These are phyloP conservation scores for Miscanthus lutarioriparius DNA, from an alignment of 176 grass and related monocot genomes.

Conservation along the genomic window DNA sequence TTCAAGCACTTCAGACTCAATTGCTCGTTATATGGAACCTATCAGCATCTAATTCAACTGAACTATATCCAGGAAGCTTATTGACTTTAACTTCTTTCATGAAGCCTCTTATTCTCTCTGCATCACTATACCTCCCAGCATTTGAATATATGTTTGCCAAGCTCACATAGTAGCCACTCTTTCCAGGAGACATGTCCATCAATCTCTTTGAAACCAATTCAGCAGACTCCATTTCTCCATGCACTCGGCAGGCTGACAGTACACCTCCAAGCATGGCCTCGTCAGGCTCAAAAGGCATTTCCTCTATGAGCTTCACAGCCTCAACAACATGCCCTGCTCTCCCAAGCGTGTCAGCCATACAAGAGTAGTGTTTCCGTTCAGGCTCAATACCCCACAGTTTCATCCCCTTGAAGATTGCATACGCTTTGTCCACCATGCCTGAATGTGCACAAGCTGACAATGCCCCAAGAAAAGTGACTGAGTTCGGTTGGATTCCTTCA, in stretches of 20 bases:
- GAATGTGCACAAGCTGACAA: constrained; percentile 67
- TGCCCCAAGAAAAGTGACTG: constrained; percentile 66
- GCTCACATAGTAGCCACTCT: constrained; percentile 79
- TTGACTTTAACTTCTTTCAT: constrained; percentile 70
- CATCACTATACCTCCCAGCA: constrained; percentile 60
- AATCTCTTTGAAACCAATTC: constrained; percentile 58
- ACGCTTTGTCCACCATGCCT: constrained; percentile 68
- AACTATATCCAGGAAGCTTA: constrained; percentile 63
- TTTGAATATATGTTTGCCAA: constrained; percentile 84
- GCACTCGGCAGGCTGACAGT: constrained; percentile 60
- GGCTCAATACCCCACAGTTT: constrained; percentile 37
- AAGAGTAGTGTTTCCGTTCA: constrained; percentile 78
- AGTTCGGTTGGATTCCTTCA: constrained; percentile 49
- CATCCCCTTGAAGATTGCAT: constrained; percentile 54
- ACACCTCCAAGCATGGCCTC: constrained; percentile 61
- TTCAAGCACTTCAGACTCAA: background rate
- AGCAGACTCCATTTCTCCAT: constrained; percentile 63
- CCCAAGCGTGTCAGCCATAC: constrained; percentile 60
- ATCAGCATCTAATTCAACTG: constrained; percentile 41
- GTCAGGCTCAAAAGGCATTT: constrained; percentile 74
- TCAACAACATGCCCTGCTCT: constrained; percentile 54
- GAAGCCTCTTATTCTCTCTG: constrained; percentile 66
- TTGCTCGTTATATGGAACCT: background rate
- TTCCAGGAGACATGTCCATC: constrained; percentile 56
- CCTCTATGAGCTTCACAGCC: constrained; percentile 62